phyloP scores from a whole-genome alignment of 2,329 filamentous ascomycete genomes.

The Pseudogymnoascus sp. region DNA sequence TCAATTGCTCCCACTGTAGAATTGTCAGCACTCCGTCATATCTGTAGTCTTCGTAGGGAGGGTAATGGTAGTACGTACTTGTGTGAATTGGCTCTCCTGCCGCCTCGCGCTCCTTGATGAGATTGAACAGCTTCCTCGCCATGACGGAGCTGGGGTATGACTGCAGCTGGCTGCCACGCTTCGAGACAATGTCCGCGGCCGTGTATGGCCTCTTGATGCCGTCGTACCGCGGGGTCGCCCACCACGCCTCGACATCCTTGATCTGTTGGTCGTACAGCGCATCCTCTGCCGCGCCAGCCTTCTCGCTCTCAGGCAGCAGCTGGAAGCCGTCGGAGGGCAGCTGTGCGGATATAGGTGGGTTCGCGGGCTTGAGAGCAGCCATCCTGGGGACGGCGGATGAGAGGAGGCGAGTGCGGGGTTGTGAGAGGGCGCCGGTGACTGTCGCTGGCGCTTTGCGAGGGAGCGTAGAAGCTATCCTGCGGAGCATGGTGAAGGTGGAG shows the following conservation, averaged over 20 bases:
- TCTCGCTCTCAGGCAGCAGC: constrained; percentile 67
- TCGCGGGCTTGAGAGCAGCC: constrained; percentile 19
- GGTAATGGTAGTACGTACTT: constrained; percentile 46
- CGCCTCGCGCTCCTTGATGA: constrained; percentile 68
- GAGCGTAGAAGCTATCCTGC: constrained; percentile 20
- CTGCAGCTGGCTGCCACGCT: constrained; percentile 79
- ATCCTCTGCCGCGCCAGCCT: constrained; percentile 75
- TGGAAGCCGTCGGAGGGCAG: constrained; percentile 68
- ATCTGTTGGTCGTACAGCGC: constrained; percentile 76
- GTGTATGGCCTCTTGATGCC: constrained; percentile 90
- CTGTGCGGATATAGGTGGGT: constrained; percentile 21
- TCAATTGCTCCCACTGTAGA: constrained; percentile 85
- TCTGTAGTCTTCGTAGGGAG: constrained; percentile 7
- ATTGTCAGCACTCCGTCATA: constrained; percentile 12
- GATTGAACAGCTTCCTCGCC: constrained; percentile 88
- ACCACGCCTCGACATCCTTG: constrained; percentile 82
- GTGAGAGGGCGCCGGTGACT: constrained; percentile 12
- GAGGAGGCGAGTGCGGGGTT: constrained; percentile 15
- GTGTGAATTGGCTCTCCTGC: constrained; percentile 88
- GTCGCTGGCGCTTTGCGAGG: constrained; percentile 19
- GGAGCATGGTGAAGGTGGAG: constrained; percentile 22
- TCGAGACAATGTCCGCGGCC: constrained; percentile 84
- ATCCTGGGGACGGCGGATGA: constrained; percentile 20
- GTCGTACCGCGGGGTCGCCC: constrained; percentile 72
- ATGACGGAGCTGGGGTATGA: constrained; percentile 88